These are phyloP conservation scores for Exophiala aquamarina DNA, from an alignment of 2,329 filamentous ascomycete genomes.

Conservation along the genomic window DNA sequence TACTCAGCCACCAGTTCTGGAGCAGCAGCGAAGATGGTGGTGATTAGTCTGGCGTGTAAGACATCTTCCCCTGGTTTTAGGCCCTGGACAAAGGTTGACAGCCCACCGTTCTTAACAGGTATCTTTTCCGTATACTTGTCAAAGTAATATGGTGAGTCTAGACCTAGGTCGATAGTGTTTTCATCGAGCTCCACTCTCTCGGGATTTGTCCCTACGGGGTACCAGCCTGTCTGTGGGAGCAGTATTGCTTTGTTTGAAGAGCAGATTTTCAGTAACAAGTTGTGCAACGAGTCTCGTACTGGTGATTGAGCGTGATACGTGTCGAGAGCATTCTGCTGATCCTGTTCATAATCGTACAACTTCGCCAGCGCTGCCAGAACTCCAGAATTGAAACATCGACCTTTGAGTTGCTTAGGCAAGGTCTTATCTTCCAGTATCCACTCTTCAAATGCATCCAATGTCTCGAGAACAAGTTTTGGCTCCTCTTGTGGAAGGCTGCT, in stretches of 20 bases:
- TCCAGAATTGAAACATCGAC: conserved; percentile 70
- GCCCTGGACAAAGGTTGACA: conserved; percentile 75
- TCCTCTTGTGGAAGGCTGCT: conserved; percentile 77
- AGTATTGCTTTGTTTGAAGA: conserved; percentile 72
- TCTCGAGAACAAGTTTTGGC: conserved; percentile 70
- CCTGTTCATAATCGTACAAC: conserved; percentile 60
- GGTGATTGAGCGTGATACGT: conserved; percentile 44
- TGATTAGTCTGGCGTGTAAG: conserved; percentile 76
- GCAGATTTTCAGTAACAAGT: conserved; percentile 73
- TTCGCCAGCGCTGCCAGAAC: conserved; percentile 71
- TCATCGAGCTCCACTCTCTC: conserved; percentile 53
- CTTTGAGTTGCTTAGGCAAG: conserved; percentile 72
- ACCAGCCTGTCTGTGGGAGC: conserved; percentile 77
- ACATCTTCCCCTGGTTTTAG: conserved; percentile 81
- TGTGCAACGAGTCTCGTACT: conserved; percentile 69
- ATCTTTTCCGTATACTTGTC: conserved; percentile 66
- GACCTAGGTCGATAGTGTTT: conserved; percentile 59
- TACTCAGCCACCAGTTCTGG: conserved; percentile 89
- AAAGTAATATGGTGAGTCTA: conserved; percentile 70
- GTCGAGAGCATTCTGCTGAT: conserved; percentile 47
- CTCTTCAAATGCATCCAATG: conserved; percentile 68
- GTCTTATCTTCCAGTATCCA: conserved; percentile 73
- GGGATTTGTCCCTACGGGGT: conserved; percentile 68
- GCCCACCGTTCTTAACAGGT: conserved; percentile 73
- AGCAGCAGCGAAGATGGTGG: conserved; percentile 74